phyloP scores from a whole-genome alignment of 2,329 filamentous ascomycete genomes.

The Cladophialophora yegresii region DNA sequence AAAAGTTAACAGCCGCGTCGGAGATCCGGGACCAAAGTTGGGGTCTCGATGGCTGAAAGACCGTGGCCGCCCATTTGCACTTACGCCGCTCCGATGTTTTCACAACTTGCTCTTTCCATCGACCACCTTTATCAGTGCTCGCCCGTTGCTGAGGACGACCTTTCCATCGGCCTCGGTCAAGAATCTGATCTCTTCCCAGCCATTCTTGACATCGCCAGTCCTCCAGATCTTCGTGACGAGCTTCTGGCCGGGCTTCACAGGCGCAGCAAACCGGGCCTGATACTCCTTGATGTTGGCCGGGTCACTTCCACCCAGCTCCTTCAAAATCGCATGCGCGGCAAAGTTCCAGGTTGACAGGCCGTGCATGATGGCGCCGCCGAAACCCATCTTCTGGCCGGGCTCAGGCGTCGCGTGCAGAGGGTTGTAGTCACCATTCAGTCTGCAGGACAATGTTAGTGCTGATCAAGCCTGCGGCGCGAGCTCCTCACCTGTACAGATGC shows the following conservation, averaged over 20 bases:
- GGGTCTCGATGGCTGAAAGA: not conserved
- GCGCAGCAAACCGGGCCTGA: slow-evolving; percentile 82
- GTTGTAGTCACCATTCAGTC: slow-evolving; percentile 92
- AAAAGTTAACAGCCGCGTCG: not conserved
- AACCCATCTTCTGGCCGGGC: slow-evolving; percentile 85
- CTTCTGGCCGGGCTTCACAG: slow-evolving; percentile 80
- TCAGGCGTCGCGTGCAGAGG: slow-evolving; percentile 85
- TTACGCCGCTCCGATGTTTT: not conserved
- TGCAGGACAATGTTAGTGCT: slow-evolving; percentile 36
- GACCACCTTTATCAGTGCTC: slow-evolving; percentile 71
- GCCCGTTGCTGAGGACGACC: slow-evolving; percentile 82
- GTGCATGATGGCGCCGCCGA: slow-evolving; percentile 85
- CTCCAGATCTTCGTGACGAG: slow-evolving; percentile 80
- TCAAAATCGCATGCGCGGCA: slow-evolving; percentile 70
- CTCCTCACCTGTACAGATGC: slow-evolving; percentile 65
- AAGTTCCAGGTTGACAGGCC: slow-evolving; percentile 87
- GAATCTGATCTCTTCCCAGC: slow-evolving; percentile 82
- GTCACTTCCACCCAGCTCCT: slow-evolving; percentile 72
- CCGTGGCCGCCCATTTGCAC: not conserved
- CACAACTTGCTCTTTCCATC: slow-evolving; percentile 62
- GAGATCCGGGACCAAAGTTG: not conserved
- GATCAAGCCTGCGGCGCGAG: not conserved
- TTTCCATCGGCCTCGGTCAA: slow-evolving; percentile 77
- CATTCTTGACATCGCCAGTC: slow-evolving; percentile 65
- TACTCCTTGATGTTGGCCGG: slow-evolving; percentile 83